Evolutionary conservation across 2,329 filamentous ascomycete species (phyloP).

Genomic region (Alternaria alternata): DNA sequence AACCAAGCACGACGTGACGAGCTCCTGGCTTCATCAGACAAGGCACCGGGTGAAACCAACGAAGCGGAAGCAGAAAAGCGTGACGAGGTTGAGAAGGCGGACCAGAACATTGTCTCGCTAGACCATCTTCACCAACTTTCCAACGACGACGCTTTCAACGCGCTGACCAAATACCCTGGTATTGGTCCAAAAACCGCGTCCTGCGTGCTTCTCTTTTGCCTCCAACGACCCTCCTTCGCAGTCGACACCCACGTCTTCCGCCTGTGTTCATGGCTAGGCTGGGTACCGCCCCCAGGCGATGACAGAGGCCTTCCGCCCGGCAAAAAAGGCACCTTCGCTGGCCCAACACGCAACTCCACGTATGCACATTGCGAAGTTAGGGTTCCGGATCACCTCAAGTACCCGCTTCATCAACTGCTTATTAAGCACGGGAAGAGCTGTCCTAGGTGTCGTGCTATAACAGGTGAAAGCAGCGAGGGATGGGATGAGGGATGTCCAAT

Average conservation of each 20-base stretch:
- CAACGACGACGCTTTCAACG: slow-evolving; percentile 65
- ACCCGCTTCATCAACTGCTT: slow-evolving; percentile 68
- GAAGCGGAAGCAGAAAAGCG: slow-evolving; percentile 62
- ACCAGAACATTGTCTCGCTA: slow-evolving; percentile 69
- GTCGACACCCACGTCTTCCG: slow-evolving; percentile 74
- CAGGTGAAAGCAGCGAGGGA: slow-evolving; percentile 65
- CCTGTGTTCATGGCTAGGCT: slow-evolving; percentile 67
- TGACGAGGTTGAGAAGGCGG: slow-evolving; percentile 64
- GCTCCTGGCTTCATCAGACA: slow-evolving; percentile 51
- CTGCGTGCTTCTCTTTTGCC: slow-evolving; percentile 70
- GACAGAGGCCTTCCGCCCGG: slow-evolving; percentile 40
- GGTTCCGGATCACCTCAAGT: slow-evolving; percentile 69
- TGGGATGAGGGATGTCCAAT: slow-evolving; percentile 72
- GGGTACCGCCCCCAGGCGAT: slow-evolving; percentile 61
- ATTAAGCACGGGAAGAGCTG: slow-evolving; percentile 70
- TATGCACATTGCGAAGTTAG: slow-evolving; percentile 68
- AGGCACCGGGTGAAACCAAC: slow-evolving; percentile 53
- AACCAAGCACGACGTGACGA: slow-evolving; percentile 66
- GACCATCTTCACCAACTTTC: slow-evolving; percentile 66
- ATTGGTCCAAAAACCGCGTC: slow-evolving; percentile 73
- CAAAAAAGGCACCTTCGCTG: slow-evolving; percentile 53
- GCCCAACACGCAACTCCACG: slow-evolving; percentile 60
- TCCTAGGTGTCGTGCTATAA: slow-evolving; percentile 67
- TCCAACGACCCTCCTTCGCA: slow-evolving; percentile 69
- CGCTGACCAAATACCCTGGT: slow-evolving; percentile 66